phyloP scores from a whole-genome alignment of 495 filamentous ascomycete genomes.

The Trypethelium eluteriae region DNA sequence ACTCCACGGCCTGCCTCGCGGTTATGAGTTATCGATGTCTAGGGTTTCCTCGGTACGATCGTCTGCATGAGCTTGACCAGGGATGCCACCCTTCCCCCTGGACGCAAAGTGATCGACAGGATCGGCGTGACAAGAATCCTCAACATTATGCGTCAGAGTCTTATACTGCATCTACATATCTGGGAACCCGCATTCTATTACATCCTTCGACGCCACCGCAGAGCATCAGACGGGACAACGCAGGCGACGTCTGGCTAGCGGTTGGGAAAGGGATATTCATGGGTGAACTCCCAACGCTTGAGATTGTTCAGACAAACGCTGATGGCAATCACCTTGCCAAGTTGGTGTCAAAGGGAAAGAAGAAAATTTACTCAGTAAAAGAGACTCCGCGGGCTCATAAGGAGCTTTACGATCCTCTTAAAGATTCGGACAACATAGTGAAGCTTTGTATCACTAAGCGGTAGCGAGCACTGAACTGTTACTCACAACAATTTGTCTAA shows the following conservation, averaged over 20 bases:
- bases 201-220: not conserved
- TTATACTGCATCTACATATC: not conserved
- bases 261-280: not conserved
- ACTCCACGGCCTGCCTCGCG: not conserved
- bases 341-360: not conserved
- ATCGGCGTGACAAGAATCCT: no score
- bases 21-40: not conserved
- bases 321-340: not conserved
- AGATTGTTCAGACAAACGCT: not conserved
- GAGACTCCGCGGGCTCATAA: not conserved
- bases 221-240: not conserved
- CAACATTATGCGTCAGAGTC: no score
- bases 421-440: not conserved
- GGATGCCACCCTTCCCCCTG: no score
- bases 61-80: not conserved
- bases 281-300: slow-evolving; percentile 1
- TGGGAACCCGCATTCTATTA: not conserved
- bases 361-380: not conserved
- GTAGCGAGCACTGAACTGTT: no score
- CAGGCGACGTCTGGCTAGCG: not conserved
- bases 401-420: not conserved
- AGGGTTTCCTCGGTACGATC: not conserved
- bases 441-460: slow-evolving; percentile 7
- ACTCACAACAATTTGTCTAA: no score
- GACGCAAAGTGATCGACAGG: not conserved